Evolutionary conservation across 371 early-diverging fungal genomes (phyloP), one percentile per base, ranked within the genome.

Genomic region (Apophysomyces trapeziformis): DNA sequence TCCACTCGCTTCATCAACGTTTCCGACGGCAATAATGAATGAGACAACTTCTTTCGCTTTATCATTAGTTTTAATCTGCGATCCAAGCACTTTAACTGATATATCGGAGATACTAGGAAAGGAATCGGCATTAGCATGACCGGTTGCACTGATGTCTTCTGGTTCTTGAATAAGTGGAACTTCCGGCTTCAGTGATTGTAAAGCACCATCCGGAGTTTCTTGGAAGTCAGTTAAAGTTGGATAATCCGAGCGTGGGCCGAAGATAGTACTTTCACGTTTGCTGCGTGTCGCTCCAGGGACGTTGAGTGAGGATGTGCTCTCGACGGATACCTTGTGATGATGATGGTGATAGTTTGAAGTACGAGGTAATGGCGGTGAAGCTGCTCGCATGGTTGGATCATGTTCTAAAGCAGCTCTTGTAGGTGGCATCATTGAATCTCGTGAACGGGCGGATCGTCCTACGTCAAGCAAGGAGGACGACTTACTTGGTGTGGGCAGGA

Each of bases 31-130:
- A 21, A 88, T 72, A 37, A 79, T 68, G 50, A 91, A 91, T 2
- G 82, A 82, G n/a, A 91, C 69, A 14, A 89, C 82, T 64, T 92
- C 94, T 62, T 90, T 91, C 38, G 90, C 91, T 54, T 89, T 90
- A 46, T 92, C 90, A 72, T 91, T 93, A 3, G 85, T 80, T 64
- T 86, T 86, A 63, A 94, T 88, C n/a, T 84, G 83, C 36, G 93
- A 90, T 14, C 90, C 91, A 16, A 87, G 75, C 2, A 95, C 88
- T 54, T 69, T 71, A 44, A 80, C 58, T 44, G 60, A 61, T 0
- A 80, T 57, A 57, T 70, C 67, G 26, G 70, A 18, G 44, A 75
- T 67, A 26, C 54, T 62, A n/a, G 61, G 36, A 35, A 58, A 58
- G 35, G 38, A 50, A 13, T 32, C 16, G 7, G 43, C 21, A 43